Percentiles rank a stretch among this genome's conserved stretches.
Conservation (phyloP, 2,329 filamentous ascomycete genomes). For the Venturia oleaginea region DNA sequence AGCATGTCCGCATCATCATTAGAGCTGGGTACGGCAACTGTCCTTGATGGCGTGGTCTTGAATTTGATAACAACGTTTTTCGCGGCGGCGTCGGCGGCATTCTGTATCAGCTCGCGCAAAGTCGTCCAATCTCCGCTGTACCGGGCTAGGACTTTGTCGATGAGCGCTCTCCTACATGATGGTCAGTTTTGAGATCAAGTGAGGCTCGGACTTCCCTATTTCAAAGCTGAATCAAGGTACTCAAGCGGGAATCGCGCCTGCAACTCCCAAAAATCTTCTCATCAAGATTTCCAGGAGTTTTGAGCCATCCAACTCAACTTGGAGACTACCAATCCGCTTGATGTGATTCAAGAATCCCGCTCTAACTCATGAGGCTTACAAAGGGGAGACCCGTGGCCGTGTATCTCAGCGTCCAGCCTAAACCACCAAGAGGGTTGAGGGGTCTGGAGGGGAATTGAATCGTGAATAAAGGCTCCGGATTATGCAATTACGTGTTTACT, state of each 20-base stretch:
- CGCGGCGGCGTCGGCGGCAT: conserved; percentile 93
- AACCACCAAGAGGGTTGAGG: neutral
- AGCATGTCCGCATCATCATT: conserved; percentile 62
- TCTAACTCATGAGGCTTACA: neutral
- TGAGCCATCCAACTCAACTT: neutral
- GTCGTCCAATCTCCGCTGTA: conserved; percentile 92
- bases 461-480: neutral
- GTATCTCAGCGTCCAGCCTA: neutral
- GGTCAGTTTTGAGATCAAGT: neutral
- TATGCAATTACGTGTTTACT: conserved; percentile 60
- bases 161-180: conserved; percentile 58
- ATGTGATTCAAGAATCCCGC: neutral
- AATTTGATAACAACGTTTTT: conserved; percentile 83
- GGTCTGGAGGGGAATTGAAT: too few relatives aligned
- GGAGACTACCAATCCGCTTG: neutral
- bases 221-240: neutral
- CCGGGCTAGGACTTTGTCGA: conserved; percentile 92
- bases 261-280: neutral
- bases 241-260: neutral
- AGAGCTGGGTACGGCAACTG: conserved; percentile 56
- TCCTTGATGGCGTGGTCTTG: conserved; percentile 78
- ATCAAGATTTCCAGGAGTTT: neutral
- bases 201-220: neutral
- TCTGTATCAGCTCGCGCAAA: conserved; percentile 89
- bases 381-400: neutral